Evolutionary conservation across 805 yeast genomes (phyloP).

Genomic region (Saccharomycopsis malanga): DNA sequence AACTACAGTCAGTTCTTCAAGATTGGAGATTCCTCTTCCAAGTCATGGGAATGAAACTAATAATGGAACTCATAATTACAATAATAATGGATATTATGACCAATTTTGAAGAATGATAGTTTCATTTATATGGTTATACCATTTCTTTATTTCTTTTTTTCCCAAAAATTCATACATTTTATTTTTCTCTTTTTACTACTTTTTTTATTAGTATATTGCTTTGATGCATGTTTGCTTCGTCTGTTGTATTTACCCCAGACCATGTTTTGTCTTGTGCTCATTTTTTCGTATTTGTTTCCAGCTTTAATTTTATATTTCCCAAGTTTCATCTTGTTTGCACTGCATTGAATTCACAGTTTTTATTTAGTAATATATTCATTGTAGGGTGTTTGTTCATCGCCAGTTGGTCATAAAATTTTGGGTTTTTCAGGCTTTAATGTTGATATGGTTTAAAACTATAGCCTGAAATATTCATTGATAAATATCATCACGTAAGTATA

Average conservation of each 20-base stretch:
- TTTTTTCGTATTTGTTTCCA: constrained; percentile 23
- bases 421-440: too few relatives aligned
- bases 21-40: background rate
- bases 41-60: background rate
- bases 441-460: too few relatives aligned
- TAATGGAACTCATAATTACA: background rate
- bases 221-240: background rate
- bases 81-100: background rate
- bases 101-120: background rate
- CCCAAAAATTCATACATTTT: background rate
- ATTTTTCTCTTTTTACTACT: background rate
- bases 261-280: constrained; percentile 16
- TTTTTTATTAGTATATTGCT: constrained; percentile 4
- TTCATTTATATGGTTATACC: background rate
- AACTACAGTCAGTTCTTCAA: background rate
- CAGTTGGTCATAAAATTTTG: too few relatives aligned
- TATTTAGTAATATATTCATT: too few relatives aligned
- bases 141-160: background rate
- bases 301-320: background rate
- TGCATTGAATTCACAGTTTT: too few relatives aligned
- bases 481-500: too few relatives aligned
- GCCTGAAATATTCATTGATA: too few relatives aligned
- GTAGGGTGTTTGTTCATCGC: too few relatives aligned
- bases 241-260: background rate
- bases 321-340: background rate